A percentile compares a stretch with the other conserved stretches of the same genome.
These are phyloP conservation scores for Cordyceps militaris DNA, from an alignment of 2,329 filamentous ascomycete genomes.

Conservation along the genomic window DNA sequence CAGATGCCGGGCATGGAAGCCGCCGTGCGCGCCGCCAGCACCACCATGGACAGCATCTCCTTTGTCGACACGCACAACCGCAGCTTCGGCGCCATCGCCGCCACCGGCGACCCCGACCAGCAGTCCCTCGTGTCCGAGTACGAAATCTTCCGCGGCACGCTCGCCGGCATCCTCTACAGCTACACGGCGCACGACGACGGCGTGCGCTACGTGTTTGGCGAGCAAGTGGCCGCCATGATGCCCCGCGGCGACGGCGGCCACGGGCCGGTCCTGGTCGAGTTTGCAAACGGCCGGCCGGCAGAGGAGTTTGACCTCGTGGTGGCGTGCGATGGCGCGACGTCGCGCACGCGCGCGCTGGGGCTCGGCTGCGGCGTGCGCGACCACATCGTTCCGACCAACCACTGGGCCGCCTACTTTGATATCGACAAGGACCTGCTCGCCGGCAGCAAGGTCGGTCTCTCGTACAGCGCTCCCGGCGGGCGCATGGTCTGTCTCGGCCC, in stretches of 20 bases:
- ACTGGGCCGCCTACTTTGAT: constrained; percentile 37
- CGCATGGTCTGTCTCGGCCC: constrained; percentile 29
- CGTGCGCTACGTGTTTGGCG: constrained; percentile 6
- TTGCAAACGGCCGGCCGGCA: constrained; percentile 29
- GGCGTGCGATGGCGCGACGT: constrained; percentile 40
- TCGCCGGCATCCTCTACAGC: neutral
- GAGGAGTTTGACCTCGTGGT: constrained; percentile 41
- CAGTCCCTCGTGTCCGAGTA: constrained; percentile 37
- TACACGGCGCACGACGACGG: neutral
- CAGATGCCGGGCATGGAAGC: constrained; percentile 33
- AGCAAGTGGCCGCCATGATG: neutral
- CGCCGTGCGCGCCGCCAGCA: constrained; percentile 23
- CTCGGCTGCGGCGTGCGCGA: constrained; percentile 32
- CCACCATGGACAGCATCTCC: constrained; percentile 35
- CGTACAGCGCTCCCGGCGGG: constrained; percentile 31
- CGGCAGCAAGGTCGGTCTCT: constrained; percentile 29
- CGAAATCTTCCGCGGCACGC: constrained; percentile 10
- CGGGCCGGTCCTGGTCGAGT: constrained; percentile 31
- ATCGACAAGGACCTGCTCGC: constrained; percentile 31
- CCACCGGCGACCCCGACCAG: constrained; percentile 31
- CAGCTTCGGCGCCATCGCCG: constrained; percentile 28
- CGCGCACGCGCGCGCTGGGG: constrained; percentile 38
- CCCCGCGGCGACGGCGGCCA: constrained; percentile 18
- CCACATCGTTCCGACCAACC: constrained; percentile 29
- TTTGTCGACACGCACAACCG: constrained; percentile 32